Percentiles rank a stretch among this genome's conserved stretches.
Conservation (phyloP, 345 rosid species). For the Syzygium grande region DNA sequence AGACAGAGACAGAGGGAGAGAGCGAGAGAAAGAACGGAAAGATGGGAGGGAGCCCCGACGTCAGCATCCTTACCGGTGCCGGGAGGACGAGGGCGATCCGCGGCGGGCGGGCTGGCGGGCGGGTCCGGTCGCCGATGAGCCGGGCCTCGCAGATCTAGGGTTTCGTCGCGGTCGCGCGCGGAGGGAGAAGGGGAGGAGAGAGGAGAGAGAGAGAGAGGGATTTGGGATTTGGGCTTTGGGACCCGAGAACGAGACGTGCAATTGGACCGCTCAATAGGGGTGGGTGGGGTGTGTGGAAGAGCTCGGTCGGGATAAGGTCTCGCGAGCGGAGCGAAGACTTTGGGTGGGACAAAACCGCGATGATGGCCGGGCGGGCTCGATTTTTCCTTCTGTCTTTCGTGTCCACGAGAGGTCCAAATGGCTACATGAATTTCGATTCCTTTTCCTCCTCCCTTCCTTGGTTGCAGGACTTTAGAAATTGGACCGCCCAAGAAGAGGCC, state of each 20-base stretch:
- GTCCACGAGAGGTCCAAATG: background rate
- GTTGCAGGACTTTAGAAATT: background rate
- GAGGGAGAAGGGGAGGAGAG: background rate
- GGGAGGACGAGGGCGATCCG: background rate
- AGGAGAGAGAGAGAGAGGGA: background rate
- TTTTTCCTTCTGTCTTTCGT: no score
- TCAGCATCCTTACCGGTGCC: background rate
- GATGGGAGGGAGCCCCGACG: background rate
- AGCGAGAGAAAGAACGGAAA: background rate
- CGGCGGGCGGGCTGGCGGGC: background rate
- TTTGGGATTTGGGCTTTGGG: conserved; percentile 60
- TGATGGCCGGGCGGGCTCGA: no score
- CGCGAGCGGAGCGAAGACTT: background rate
- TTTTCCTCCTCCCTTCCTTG: background rate
- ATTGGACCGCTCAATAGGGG: conserved; percentile 24
- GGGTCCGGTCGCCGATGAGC: background rate
- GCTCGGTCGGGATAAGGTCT: background rate
- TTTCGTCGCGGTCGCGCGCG: conserved; percentile 10
- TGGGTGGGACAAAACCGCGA: no score
- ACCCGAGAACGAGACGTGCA: conserved; percentile 22
- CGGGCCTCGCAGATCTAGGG: conserved; percentile 18
- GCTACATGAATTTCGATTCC: background rate
- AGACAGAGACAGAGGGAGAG: background rate
- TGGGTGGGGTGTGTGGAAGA: no score
- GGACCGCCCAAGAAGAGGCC: background rate